Conservation (phyloP, 148 eudicot species). For the Talinum fruticosum region DNA sequence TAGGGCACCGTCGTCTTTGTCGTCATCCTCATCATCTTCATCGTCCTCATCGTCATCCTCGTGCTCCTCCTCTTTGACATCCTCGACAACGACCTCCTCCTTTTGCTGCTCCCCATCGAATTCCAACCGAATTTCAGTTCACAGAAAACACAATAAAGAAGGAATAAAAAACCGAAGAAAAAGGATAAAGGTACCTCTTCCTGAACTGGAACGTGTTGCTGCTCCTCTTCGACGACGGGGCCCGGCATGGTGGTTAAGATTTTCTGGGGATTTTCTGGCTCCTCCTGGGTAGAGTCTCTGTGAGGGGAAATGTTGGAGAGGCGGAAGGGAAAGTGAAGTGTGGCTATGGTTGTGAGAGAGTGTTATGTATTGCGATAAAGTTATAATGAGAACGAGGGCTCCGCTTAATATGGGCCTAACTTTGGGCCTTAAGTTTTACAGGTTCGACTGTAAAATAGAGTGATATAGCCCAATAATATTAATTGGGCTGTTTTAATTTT, state of each 20-base stretch:
- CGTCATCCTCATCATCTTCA: constrained; percentile 45
- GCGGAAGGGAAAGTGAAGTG: not conserved
- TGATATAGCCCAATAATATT: not conserved
- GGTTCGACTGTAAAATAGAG: not conserved
- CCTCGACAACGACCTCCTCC: constrained; percentile 40
- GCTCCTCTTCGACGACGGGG: constrained; percentile 55
- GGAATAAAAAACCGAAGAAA: not conserved
- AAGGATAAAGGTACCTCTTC: constrained; percentile 26
- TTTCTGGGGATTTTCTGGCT: not conserved
- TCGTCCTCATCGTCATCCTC: constrained; percentile 42
- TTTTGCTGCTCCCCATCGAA: constrained; percentile 12
- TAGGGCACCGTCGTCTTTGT: constrained; percentile 29
- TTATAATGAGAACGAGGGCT: not conserved
- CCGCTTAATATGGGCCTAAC: not conserved
- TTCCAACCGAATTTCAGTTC: not conserved
- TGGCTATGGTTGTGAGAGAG: not conserved
- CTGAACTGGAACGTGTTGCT: constrained; percentile 25
- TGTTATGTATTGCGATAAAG: not conserved
- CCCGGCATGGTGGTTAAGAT: constrained; percentile 47
- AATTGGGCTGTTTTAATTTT: not conserved
- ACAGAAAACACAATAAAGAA: not conserved
- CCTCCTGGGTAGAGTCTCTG: not conserved
- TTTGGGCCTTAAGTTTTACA: not conserved
- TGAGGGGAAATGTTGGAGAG: not conserved
- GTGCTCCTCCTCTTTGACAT: constrained; percentile 41